Conservation (phyloP, 2,329 filamentous ascomycete species). For the Hypoxylon sp. region DNA sequence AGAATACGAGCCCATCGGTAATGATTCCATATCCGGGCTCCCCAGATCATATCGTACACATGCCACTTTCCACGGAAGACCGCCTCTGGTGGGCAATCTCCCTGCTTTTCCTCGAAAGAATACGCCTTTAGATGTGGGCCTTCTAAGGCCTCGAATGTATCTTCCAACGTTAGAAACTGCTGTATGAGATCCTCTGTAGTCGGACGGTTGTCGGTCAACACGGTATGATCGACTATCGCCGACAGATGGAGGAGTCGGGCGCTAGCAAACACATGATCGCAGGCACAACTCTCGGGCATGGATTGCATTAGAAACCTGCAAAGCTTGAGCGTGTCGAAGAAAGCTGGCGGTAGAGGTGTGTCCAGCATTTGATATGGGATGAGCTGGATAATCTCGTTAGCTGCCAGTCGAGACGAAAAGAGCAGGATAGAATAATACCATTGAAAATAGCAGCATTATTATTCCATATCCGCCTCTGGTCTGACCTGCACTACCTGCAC, state of each 20-base stretch:
- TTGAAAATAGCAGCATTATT: slow-evolving; percentile 67
- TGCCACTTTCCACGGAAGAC: slow-evolving; percentile 67
- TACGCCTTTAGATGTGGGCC: slow-evolving; percentile 52
- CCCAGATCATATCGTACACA: slow-evolving; percentile 65
- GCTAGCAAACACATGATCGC: slow-evolving; percentile 57
- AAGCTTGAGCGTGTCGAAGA: slow-evolving; percentile 59
- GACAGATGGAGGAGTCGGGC: slow-evolving; percentile 57
- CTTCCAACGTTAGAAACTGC: slow-evolving; percentile 56
- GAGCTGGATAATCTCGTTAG: slow-evolving; percentile 52
- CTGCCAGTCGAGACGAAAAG: slow-evolving; percentile 1
- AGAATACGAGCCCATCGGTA: slow-evolving; percentile 70
- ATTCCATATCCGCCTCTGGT: slow-evolving; percentile 56
- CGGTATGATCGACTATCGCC: slow-evolving; percentile 51
- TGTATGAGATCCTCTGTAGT: slow-evolving; percentile 53
- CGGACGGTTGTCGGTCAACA: slow-evolving; percentile 54
- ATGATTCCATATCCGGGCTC: slow-evolving; percentile 68
- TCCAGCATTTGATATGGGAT: slow-evolving; percentile 58
- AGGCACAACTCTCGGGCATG: slow-evolving; percentile 54
- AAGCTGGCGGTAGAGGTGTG: slow-evolving; percentile 55
- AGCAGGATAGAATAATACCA: slow-evolving; percentile 55
- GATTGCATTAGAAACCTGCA: slow-evolving; percentile 51
- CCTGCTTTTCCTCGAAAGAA: slow-evolving; percentile 52
- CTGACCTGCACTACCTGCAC: neutral
- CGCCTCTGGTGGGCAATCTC: slow-evolving; percentile 53
- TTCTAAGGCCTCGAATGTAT: slow-evolving; percentile 56